These are phyloP conservation scores for Candida railenensis DNA, from an alignment of 805 yeast genomes.

Conservation along the genomic window DNA sequence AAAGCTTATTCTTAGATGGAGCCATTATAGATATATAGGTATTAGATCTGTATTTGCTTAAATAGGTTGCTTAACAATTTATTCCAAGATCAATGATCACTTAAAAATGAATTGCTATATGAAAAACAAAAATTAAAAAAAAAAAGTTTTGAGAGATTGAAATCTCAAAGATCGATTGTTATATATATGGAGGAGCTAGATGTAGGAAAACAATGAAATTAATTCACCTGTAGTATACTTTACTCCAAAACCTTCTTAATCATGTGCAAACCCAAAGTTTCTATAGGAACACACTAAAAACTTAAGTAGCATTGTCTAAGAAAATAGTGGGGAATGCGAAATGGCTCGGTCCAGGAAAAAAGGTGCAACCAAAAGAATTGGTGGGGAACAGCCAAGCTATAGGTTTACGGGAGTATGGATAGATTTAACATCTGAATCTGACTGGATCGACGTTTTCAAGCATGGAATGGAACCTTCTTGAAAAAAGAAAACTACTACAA, in stretches of 20 bases:
- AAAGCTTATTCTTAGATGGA: conserved; percentile 1
- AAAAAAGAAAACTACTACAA: no score
- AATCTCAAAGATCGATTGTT: neutral
- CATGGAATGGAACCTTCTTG: no score
- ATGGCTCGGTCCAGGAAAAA: neutral
- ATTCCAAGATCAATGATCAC: no score
- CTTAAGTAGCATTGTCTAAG: neutral
- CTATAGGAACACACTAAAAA: neutral
- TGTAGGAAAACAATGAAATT: neutral
- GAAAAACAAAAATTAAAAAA: neutral
- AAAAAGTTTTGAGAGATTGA: neutral
- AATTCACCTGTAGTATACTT: neutral
- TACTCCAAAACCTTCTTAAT: neutral
- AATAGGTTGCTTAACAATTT: no score
- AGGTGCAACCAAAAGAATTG: neutral
- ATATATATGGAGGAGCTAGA: neutral
- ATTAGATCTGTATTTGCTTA: neutral
- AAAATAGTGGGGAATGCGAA: neutral
- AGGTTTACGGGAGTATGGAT: no score
- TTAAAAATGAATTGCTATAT: no score
- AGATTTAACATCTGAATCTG: neutral
- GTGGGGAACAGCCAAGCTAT: no score
- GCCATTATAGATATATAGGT: conserved; percentile 1
- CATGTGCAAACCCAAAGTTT: neutral
- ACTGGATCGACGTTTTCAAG: no score